Conservation (phyloP, 78 protist genomes). For the Dictyostelium citrinum region DNA sequence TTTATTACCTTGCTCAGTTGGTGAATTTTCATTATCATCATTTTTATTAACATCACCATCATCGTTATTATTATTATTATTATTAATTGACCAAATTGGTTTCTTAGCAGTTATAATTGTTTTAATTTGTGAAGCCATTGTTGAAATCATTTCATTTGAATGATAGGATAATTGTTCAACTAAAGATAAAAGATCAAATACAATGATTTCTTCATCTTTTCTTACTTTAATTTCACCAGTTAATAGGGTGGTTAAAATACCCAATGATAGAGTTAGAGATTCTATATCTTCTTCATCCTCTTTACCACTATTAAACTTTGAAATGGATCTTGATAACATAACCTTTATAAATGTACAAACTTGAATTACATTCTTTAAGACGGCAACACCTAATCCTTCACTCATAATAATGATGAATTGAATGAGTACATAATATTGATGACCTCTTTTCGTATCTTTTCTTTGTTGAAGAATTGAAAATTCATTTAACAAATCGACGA, state of each 20-base stretch:
- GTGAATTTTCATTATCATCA: neutral
- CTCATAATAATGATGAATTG: slow-evolving; percentile 47
- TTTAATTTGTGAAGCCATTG: slow-evolving; percentile 54
- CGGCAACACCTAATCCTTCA: slow-evolving; percentile 56
- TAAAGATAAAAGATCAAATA: slow-evolving; percentile 17
- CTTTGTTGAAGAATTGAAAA: slow-evolving; percentile 22
- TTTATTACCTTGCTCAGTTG: neutral
- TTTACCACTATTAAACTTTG: neutral
- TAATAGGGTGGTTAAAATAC: slow-evolving; percentile 44
- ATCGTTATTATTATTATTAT: neutral
- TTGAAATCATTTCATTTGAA: slow-evolving; percentile 32
- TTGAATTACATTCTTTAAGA: slow-evolving; percentile 65
- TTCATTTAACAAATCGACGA: slow-evolving; percentile 66
- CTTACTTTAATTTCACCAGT: slow-evolving; percentile 61
- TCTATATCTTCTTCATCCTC: slow-evolving; percentile 46
- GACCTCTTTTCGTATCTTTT: neutral
- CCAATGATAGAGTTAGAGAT: slow-evolving; percentile 14
- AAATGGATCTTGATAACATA: slow-evolving; percentile 12
- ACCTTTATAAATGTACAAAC: slow-evolving; percentile 55
- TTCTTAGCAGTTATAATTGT: slow-evolving; percentile 52
- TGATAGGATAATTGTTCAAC: slow-evolving; percentile 46
- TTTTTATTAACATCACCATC: neutral
- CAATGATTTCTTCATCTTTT: slow-evolving; percentile 64
- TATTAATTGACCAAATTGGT: slow-evolving; percentile 33
- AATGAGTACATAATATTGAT: slow-evolving; percentile 51